Conservation (phyloP, 257 asterid genomes). For the Fraxinus cuspidata region DNA sequence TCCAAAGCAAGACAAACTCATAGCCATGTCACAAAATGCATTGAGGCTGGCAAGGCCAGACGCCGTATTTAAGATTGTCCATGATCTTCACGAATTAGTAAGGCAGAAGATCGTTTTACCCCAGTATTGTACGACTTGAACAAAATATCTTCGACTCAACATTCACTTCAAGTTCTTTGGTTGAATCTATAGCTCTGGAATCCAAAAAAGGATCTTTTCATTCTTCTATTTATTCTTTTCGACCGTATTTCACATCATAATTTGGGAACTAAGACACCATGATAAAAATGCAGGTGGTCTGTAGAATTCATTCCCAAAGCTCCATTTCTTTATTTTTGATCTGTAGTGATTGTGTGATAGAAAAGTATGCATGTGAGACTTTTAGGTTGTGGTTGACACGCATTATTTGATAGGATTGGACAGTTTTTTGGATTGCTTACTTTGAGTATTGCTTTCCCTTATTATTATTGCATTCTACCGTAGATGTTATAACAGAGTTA, state of each 20-base stretch:
- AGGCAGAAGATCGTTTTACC: slow-evolving; percentile 52
- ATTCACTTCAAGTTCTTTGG: background rate
- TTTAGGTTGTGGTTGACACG: background rate
- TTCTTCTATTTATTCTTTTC: background rate
- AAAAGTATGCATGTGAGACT: background rate
- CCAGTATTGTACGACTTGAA: slow-evolving; percentile 48
- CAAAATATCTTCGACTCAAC: background rate
- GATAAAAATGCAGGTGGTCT: background rate
- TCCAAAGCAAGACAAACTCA: slow-evolving; percentile 71
- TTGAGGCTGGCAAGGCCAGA: slow-evolving; percentile 79
- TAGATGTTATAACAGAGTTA: too few species aligned
- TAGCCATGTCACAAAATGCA: slow-evolving; percentile 78
- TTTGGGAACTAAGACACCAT: background rate
- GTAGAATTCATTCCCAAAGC: background rate
- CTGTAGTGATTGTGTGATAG: background rate
- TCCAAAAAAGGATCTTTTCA: background rate
- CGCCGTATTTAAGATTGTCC: slow-evolving; percentile 95
- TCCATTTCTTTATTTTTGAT: background rate
- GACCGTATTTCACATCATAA: background rate
- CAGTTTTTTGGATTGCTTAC: background rate
- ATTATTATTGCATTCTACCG: too few species aligned
- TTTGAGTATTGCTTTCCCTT: too few species aligned
- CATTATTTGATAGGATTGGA: too few species aligned
- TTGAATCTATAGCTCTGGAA: background rate
- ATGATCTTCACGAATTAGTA: slow-evolving; percentile 85